A percentile compares a stretch with the other conserved stretches of the same genome.
Conservation (phyloP, 306 rosid genomes). For the Alnus glutinosa region DNA sequence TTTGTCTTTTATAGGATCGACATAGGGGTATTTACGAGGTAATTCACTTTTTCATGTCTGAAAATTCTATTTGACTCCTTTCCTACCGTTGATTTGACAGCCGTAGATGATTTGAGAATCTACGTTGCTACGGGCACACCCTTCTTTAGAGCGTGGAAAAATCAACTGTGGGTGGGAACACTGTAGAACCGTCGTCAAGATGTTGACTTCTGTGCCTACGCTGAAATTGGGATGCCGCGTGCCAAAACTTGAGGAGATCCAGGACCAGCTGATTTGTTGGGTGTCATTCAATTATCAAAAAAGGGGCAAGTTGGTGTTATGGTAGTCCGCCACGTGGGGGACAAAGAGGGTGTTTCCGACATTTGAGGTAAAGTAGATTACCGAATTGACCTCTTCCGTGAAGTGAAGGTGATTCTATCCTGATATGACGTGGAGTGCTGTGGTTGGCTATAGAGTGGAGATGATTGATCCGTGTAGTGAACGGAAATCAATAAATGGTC, state of each 20-base stretch:
- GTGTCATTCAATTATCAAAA: background rate
- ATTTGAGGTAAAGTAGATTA: background rate
- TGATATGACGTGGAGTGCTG: constrained; percentile 28
- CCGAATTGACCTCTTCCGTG: constrained; percentile 30
- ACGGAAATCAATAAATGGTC: constrained; percentile 30
- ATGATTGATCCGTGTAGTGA: constrained; percentile 25
- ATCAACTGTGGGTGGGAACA: constrained; percentile 3
- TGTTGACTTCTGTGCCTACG: background rate
- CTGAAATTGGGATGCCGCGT: background rate
- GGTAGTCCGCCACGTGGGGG: constrained; percentile 21
- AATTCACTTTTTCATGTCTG: background rate
- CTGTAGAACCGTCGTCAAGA: constrained; percentile 1
- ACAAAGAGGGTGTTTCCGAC: background rate
- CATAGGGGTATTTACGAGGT: background rate
- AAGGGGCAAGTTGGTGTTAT: background rate
- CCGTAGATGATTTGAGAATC: background rate
- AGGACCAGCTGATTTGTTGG: constrained; percentile 2
- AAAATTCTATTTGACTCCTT: constrained; percentile 11
- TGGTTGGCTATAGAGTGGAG: constrained; percentile 9
- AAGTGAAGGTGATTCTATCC: constrained; percentile 26
- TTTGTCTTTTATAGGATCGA: constrained; percentile 3
- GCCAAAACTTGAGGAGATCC: background rate
- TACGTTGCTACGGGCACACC: background rate
- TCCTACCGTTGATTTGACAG: constrained; percentile 1
- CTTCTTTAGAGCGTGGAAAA: too few relatives aligned